Conservation (phyloP, 2,329 filamentous ascomycete species). For the Apiospora saccharicola region DNA sequence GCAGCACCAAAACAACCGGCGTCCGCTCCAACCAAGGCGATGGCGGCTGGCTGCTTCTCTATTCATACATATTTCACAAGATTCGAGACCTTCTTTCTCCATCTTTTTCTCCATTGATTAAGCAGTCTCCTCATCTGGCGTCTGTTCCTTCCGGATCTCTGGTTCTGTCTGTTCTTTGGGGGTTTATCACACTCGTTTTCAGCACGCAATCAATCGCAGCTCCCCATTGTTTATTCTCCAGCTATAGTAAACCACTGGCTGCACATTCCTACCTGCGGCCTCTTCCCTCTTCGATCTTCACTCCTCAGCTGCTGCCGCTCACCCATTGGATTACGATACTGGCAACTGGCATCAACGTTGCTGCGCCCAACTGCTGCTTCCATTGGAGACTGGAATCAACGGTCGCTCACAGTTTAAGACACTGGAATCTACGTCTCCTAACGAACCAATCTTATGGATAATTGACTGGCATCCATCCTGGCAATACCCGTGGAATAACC, state of each 20-base stretch:
- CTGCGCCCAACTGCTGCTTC: background rate
- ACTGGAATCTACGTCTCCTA: background rate
- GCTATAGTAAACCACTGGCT: background rate
- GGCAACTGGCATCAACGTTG: background rate
- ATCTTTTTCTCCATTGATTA: conserved; percentile 21
- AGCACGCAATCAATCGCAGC: background rate
- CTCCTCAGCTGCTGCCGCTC: no score
- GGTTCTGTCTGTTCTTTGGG: background rate
- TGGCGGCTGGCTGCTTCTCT: background rate
- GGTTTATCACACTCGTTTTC: conserved; percentile 17
- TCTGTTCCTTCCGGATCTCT: conserved; percentile 10
- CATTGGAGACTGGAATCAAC: background rate
- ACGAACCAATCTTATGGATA: no score
- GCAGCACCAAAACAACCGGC: background rate
- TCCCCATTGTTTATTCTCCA: conserved; percentile 17
- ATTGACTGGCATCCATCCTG: no score
- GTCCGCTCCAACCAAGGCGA: background rate
- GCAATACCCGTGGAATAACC: no score
- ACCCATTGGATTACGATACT: background rate
- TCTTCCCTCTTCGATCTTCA: background rate
- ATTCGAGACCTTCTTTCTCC: conserved; percentile 15
- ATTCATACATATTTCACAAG: background rate
- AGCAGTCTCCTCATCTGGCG: conserved; percentile 12
- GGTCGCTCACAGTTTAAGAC: background rate
- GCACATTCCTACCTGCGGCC: background rate